A percentile compares a stretch with the other conserved stretches of the same genome.
These are phyloP conservation scores for Thermoascus crustaceus DNA, from an alignment of 2,329 filamentous ascomycete genomes.

Conservation along the genomic window DNA sequence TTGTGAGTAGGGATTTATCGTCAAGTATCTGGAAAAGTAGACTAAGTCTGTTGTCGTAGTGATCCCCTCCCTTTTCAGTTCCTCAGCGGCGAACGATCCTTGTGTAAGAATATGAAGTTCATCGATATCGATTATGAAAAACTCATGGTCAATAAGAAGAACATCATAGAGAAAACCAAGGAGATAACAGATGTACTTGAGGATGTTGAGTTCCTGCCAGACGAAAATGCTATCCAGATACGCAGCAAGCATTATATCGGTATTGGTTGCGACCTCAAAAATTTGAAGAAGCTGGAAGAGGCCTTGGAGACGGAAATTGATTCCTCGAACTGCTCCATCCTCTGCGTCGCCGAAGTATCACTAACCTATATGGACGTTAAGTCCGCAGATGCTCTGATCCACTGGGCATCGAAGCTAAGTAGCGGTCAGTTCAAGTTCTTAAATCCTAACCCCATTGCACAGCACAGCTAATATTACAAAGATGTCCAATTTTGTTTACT, in stretches of 20 bases:
- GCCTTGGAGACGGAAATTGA: conserved; percentile 53
- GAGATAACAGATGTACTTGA: conserved; percentile 50
- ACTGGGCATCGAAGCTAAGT: conserved; percentile 65
- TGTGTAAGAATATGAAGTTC: conserved; percentile 56
- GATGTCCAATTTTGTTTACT: conserved; percentile 74
- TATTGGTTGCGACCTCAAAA: conserved; percentile 70
- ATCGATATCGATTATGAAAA: conserved; percentile 82
- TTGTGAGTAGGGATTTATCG: conserved; percentile 60
- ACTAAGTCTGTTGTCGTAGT: conserved; percentile 41
- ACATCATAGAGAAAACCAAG: conserved; percentile 56
- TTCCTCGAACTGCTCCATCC: conserved; percentile 51
- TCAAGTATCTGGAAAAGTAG: conserved; percentile 12
- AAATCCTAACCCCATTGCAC: conserved; percentile 2
- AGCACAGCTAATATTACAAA: conserved; percentile 9
- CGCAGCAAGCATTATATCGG: conserved; percentile 65
- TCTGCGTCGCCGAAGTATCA: conserved; percentile 85
- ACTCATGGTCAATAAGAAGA: conserved; percentile 65
- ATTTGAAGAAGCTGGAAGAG: conserved; percentile 53
- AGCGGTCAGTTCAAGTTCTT: conserved; percentile 45
- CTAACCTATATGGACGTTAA: conserved; percentile 78
- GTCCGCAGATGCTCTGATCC: conserved; percentile 64
- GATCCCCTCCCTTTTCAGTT: conserved; percentile 84
- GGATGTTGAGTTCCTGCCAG: conserved; percentile 31
- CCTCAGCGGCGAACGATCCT: conserved; percentile 55
- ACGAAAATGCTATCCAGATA: conserved; percentile 43